phyloP scores from a whole-genome alignment of 257 asterid genomes.

The Salvia rosmarinus region DNA sequence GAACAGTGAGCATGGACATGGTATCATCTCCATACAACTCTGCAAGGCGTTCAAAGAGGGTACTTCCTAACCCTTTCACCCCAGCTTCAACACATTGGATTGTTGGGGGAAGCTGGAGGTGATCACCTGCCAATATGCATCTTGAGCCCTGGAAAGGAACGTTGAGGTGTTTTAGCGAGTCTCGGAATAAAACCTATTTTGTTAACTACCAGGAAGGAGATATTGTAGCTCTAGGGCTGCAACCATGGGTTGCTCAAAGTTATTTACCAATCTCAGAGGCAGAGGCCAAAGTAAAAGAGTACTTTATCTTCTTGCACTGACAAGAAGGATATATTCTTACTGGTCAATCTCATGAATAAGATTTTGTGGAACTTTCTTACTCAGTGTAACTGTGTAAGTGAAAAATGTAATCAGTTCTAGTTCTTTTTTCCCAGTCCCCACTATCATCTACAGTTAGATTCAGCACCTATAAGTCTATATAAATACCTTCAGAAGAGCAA shows the following conservation, averaged over 20 bases:
- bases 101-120: constrained; percentile 98
- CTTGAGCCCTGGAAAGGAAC: constrained; percentile 68
- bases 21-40: constrained; percentile 79
- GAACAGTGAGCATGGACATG: constrained; percentile 94
- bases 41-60: constrained; percentile 93
- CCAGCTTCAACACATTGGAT: constrained; percentile 98
- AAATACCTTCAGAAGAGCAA: constrained; percentile 89
- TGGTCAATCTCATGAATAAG: neutral
- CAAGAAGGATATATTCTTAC: constrained; percentile 11
- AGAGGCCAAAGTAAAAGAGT: constrained; percentile 1
- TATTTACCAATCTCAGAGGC: neutral
- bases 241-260: neutral
- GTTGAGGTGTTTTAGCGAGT: constrained; percentile 29
- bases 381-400: neutral
- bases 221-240: neutral
- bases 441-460: constrained; percentile 10
- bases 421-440: constrained; percentile 19
- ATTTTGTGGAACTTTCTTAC: constrained; percentile 7
- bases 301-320: constrained; percentile 15
- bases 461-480: constrained; percentile 25
- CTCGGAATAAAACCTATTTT: constrained; percentile 18
- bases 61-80: constrained; percentile 88
- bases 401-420: constrained; percentile 14
- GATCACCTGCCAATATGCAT: constrained; percentile 93
- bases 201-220: constrained; percentile 22